These are phyloP conservation scores for Saccharum spontaneum DNA, from an alignment of 176 grass and related monocot species.

Conservation along the genomic window DNA sequence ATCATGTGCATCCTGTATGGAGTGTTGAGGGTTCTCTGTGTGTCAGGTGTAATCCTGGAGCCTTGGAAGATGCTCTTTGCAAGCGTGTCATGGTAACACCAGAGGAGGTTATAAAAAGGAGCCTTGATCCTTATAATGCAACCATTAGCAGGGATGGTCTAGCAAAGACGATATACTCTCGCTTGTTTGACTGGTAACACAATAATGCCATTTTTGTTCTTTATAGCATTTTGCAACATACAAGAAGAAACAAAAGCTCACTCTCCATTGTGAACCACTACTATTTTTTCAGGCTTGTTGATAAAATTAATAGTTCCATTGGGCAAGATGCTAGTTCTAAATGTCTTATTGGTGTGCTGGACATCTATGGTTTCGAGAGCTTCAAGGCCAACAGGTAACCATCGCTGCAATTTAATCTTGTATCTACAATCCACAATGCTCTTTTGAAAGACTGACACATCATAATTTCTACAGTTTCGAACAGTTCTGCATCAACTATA, in stretches of 20 bases:
- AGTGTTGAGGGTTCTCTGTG: slow-evolving; percentile 27
- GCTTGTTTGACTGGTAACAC: slow-evolving; percentile 98
- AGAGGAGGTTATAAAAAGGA: slow-evolving; percentile 98
- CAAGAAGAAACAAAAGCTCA: not conserved
- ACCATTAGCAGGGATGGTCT: slow-evolving; percentile 96
- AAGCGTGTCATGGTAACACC: slow-evolving; percentile 98
- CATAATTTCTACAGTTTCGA: slow-evolving; percentile 69
- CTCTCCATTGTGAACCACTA: slow-evolving; percentile 14
- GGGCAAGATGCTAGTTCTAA: slow-evolving; percentile 92
- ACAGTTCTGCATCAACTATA: slow-evolving; percentile 99
- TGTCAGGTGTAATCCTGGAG: slow-evolving; percentile 87
- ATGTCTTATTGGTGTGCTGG: slow-evolving; percentile 93
- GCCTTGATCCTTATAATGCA: slow-evolving; percentile 90
- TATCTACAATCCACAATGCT: slow-evolving; percentile 9
- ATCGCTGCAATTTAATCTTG: slow-evolving; percentile 7
- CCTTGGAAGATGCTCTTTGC: slow-evolving; percentile 89
- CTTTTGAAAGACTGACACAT: slow-evolving; percentile 6
- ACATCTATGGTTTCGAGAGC: slow-evolving; percentile 99
- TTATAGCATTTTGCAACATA: slow-evolving; percentile 10
- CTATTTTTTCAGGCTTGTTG: slow-evolving; percentile 74
- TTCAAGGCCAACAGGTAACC: slow-evolving; percentile 89
- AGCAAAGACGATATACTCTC: slow-evolving; percentile 97
- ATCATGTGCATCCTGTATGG: slow-evolving; percentile 8
- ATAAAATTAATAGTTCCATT: slow-evolving; percentile 97
- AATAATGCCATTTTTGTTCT: slow-evolving; percentile 28